These are phyloP conservation scores for Vaccinium corymbosum DNA, from an alignment of 148 eudicot species.

Conservation along the genomic window DNA sequence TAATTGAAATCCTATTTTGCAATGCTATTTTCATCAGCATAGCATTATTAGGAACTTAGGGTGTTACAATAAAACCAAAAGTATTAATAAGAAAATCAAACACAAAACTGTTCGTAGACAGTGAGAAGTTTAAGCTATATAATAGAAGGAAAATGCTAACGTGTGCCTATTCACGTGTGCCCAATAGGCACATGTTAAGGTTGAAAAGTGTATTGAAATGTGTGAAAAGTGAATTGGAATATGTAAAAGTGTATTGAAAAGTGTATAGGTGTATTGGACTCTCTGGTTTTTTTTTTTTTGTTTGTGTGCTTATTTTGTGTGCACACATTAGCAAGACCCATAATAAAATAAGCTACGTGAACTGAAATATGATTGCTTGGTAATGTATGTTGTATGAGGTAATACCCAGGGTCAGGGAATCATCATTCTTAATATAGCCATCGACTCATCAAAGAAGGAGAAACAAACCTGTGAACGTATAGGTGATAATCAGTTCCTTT, in stretches of 20 bases:
- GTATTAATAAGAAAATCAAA: not conserved
- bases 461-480: slow-evolving; percentile 86
- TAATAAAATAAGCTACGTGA: not conserved
- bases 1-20: not conserved
- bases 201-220: too few species aligned
- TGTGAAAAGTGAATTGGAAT: too few species aligned
- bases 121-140: not conserved
- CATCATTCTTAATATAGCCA: not conserved
- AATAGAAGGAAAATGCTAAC: not conserved
- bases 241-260: too few species aligned
- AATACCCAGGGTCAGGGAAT: not conserved
- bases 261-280: too few species aligned
- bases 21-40: slow-evolving; percentile 1
- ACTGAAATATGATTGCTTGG: not conserved
- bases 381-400: not conserved
- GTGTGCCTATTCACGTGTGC: too few species aligned
- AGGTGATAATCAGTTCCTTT: slow-evolving; percentile 78
- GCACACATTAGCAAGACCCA: too few species aligned
- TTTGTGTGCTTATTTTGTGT: too few species aligned
- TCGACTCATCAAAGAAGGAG: not conserved
- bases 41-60: not conserved
- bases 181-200: too few species aligned
- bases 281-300: too few species aligned
- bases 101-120: not conserved
- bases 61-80: not conserved